Base-by-base conservation (phyloP, 2,329 filamentous ascomycete species). In the Hypoxylon sp. region DNA sequence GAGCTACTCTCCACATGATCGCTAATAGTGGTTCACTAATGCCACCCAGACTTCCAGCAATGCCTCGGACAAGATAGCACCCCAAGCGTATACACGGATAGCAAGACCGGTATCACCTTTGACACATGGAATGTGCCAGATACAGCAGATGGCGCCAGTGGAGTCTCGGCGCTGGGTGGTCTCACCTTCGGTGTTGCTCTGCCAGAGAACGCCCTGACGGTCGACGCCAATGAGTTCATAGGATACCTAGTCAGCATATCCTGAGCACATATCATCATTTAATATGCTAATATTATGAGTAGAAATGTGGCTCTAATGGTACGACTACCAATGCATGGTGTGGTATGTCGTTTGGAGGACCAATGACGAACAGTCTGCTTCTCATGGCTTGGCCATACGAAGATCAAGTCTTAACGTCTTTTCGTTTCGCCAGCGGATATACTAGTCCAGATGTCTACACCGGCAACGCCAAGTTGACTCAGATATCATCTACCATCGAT, bases 381-480 rank as follows among this genome's bases (percentile, higher is more conserved):
- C 79, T 91, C 14, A 80, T 89, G 70, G 86, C 86, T 2, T 91
- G 87, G 83, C 84, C 87, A 3, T 81, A 86, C 68, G 81, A 84
- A 19, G 80, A 82, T 14, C 77, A 86, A 37, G 81, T 91, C 54
- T 79, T 87, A 29, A 89, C 88, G 0, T 86, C 86, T 0, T 86
- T 91, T 77, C 83, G 85, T 58, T 88, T 85, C 72, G 83, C 86
- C 3, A 83, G 82, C 3, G 89, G 88, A 52, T 92, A 91, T 74
- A 82, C 83, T 26, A 81, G 83, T 66, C 90, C 90, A 0, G 82
- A 83, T 0, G 73, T 85, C 37, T 92, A 92, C 77, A 82, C 83
- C 0, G 91, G 91, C 60, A 82, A 88, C 69, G 89, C 90, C 8
- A 88, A 83, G 35, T 76, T 92, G 24, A 90, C 87, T 0, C 85